A percentile compares a stretch with the other conserved stretches of the same genome.
These are phyloP conservation scores for Trichophaea hybrida DNA, from an alignment of 2,329 filamentous ascomycete genomes.

Conservation along the genomic window DNA sequence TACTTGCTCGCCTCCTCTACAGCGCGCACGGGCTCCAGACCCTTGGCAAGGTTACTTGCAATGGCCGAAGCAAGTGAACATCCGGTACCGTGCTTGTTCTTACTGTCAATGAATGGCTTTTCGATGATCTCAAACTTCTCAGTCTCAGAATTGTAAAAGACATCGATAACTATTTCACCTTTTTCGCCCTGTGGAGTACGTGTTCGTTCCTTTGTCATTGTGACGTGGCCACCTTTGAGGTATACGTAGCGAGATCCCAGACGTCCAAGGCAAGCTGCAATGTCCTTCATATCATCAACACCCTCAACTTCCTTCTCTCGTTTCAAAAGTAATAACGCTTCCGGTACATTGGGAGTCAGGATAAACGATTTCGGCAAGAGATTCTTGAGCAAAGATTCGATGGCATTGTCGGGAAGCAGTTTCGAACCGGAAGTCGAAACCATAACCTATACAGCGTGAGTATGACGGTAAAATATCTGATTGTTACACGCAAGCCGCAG, in stretches of 20 bases:
- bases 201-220: constrained; percentile 50
- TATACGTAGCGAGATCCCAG: constrained; percentile 69
- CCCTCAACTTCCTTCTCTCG: constrained; percentile 38
- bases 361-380: constrained; percentile 54
- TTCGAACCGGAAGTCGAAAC: constrained; percentile 65
- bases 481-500: not conserved
- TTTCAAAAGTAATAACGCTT: constrained; percentile 46
- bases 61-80: constrained; percentile 76
- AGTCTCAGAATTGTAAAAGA: constrained; percentile 47
- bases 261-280: constrained; percentile 50
- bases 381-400: constrained; percentile 43
- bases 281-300: constrained; percentile 45
- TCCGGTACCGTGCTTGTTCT: constrained; percentile 85
- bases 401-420: constrained; percentile 51
- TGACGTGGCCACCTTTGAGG: constrained; percentile 82
- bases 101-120: constrained; percentile 55
- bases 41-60: constrained; percentile 45
- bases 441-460: constrained; percentile 56
- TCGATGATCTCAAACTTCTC: constrained; percentile 48
- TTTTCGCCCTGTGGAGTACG: constrained; percentile 46
- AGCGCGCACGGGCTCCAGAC: constrained; percentile 37
- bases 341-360: constrained; percentile 64
- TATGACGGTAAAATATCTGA: not conserved
- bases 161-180: constrained; percentile 55
- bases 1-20: constrained; percentile 44